phyloP scores from a whole-genome alignment of 176 grass and related monocot genomes.

The Alopecurus myosuroides region DNA sequence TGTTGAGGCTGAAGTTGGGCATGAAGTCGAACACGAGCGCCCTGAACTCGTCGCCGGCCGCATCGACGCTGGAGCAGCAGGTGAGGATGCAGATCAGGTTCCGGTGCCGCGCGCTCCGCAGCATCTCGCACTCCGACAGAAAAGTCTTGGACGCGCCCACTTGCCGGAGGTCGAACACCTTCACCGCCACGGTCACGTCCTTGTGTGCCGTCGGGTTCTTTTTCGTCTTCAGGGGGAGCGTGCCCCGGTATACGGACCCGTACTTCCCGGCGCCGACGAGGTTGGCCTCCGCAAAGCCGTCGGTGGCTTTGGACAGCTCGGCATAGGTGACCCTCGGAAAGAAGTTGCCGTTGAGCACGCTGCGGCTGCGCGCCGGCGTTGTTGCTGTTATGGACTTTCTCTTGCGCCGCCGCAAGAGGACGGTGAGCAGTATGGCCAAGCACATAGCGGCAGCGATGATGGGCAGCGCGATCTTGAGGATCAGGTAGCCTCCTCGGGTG shows the following conservation, averaged over 20 bases:
- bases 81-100: not conserved
- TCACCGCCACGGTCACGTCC: not conserved
- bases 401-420: not conserved
- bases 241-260: not conserved
- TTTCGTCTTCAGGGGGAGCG: not conserved
- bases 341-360: too few relatives aligned
- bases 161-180: not conserved
- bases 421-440: not conserved
- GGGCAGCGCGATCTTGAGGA: too few relatives aligned
- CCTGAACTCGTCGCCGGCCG: constrained; percentile 33
- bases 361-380: too few relatives aligned
- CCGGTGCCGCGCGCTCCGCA: not conserved
- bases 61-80: not conserved
- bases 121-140: not conserved
- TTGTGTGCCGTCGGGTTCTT: too few relatives aligned
- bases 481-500: too few relatives aligned
- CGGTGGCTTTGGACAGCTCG: not conserved
- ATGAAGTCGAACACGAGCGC: constrained; percentile 40
- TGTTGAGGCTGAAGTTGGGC: constrained; percentile 36
- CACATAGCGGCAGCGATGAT: too few relatives aligned
- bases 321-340: too few relatives aligned
- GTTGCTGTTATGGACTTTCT: too few relatives aligned
- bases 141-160: not conserved
- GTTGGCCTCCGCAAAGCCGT: not conserved
- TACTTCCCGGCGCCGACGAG: not conserved